Evolutionary conservation across 2,329 filamentous ascomycete species (phyloP).

Genomic region (Botryotinia globosa): DNA sequence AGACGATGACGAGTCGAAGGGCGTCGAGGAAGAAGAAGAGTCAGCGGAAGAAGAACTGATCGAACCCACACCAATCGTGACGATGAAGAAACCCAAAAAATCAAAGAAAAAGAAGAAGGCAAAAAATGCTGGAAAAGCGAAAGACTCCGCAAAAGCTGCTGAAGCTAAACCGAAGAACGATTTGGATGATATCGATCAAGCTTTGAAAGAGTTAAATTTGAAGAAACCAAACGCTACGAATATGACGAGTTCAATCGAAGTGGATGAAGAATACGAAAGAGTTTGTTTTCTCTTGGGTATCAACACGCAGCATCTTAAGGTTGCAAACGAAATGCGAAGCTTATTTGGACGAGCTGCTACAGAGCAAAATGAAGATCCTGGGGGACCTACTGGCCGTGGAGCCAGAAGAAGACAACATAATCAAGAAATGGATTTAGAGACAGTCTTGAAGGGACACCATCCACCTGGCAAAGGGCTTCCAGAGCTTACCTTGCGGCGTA

Average conservation of each 20-base stretch:
- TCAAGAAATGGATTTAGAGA: conserved; percentile 44
- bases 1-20: conserved; percentile 38
- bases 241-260: conserved; percentile 32
- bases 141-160: conserved; percentile 19
- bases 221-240: conserved; percentile 32
- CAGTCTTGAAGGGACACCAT: conserved; percentile 43
- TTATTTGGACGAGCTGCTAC: conserved; percentile 65
- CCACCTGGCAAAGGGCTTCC: conserved; percentile 54
- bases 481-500: conserved; percentile 58
- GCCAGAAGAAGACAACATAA: conserved; percentile 43
- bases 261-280: conserved; percentile 42
- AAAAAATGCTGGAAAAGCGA: conserved; percentile 30
- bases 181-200: conserved; percentile 65
- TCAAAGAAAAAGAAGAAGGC: conserved; percentile 50
- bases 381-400: conserved; percentile 39
- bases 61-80: conserved; percentile 32
- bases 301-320: conserved; percentile 74
- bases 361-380: conserved; percentile 53
- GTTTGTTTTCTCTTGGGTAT: conserved; percentile 55
- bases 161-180: conserved; percentile 36
- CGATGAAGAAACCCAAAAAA: conserved; percentile 51
- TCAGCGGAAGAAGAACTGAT: conserved; percentile 36
- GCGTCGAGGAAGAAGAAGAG: conserved; percentile 36
- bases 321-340: conserved; percentile 84
- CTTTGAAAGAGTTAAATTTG: conserved; percentile 57